Evolutionary conservation across 768 basidiomycete species (phyloP).

Genomic region (Paxillus involutus): DNA sequence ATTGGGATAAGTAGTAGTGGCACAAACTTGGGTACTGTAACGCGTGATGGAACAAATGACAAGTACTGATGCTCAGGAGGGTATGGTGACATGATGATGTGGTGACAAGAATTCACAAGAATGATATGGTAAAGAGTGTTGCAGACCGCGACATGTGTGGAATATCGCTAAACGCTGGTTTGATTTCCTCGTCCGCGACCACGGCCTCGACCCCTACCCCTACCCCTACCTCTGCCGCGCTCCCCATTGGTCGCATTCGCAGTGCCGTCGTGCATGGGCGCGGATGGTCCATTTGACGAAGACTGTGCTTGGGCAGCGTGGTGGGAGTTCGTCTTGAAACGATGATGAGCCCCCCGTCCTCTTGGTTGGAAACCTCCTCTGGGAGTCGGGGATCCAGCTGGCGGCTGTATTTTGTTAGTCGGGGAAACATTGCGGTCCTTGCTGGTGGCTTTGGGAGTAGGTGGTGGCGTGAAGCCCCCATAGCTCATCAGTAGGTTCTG

Average conservation of each 20-base stretch:
- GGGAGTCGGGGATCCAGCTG: slow-evolving; percentile 7
- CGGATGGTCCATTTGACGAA: slow-evolving; percentile 2
- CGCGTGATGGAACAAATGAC: slow-evolving; percentile 19
- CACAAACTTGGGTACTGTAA: slow-evolving; percentile 14
- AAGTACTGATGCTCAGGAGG: slow-evolving; percentile 5
- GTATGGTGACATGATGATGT: slow-evolving; percentile 17
- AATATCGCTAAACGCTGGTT: neutral
- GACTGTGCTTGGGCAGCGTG: neutral
- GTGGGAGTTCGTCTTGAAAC: neutral
- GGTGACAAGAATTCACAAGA: slow-evolving; percentile 21
- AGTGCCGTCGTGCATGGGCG: slow-evolving; percentile 10
- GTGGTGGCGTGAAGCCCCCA: slow-evolving; percentile 51
- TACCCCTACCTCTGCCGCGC: slow-evolving; percentile 37
- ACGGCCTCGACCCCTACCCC: slow-evolving; percentile 41
- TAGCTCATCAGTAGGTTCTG: slow-evolving; percentile 50
- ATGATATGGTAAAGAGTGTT: slow-evolving; percentile 18
- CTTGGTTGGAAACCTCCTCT: slow-evolving; percentile 2
- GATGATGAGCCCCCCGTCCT: slow-evolving; percentile 13
- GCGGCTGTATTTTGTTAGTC: slow-evolving; percentile 13
- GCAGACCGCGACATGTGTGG: neutral
- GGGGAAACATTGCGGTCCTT: slow-evolving; percentile 10
- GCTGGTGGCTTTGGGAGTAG: slow-evolving; percentile 25
- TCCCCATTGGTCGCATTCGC: slow-evolving; percentile 23
- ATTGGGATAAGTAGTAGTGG: neutral
- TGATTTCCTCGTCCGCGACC: slow-evolving; percentile 36